These are phyloP conservation scores for Austroboletus festivus DNA, from an alignment of 768 basidiomycete species.

Conservation along the genomic window DNA sequence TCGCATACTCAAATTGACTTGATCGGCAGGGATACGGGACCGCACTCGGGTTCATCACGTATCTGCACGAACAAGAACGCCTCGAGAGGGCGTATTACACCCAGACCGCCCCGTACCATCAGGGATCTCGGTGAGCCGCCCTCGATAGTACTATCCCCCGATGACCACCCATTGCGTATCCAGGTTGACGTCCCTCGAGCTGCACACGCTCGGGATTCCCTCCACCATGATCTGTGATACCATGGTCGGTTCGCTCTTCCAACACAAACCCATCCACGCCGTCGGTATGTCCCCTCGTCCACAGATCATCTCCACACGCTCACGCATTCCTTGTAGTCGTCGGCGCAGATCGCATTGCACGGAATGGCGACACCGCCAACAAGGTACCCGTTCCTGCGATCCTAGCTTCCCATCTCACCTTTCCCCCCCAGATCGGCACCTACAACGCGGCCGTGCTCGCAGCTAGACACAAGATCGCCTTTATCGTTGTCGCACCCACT, in stretches of 20 bases:
- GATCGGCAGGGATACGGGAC: constrained; percentile 89
- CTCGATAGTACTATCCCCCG: neutral
- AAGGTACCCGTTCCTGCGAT: constrained; percentile 48
- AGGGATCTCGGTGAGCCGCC: constrained; percentile 67
- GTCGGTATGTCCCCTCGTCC: constrained; percentile 47
- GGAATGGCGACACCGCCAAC: constrained; percentile 96
- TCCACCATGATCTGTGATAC: constrained; percentile 96
- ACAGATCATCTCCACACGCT: neutral
- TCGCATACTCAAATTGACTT: neutral
- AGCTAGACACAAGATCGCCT: constrained; percentile 81
- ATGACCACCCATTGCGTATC: neutral
- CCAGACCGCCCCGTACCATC: constrained; percentile 92
- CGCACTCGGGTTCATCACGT: constrained; percentile 89
- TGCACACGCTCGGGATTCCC: constrained; percentile 79
- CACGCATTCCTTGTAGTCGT: constrained; percentile 50
- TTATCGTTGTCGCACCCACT: constrained; percentile 90
- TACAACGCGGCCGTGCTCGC: constrained; percentile 96
- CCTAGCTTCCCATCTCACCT: neutral
- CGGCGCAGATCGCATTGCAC: constrained; percentile 85
- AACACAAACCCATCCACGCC: constrained; percentile 78
- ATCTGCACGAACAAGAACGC: constrained; percentile 74
- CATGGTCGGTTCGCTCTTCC: constrained; percentile 95
- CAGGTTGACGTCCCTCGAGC: constrained; percentile 87
- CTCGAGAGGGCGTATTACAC: constrained; percentile 87
- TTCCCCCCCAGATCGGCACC: constrained; percentile 64